phyloP scores from a whole-genome alignment of 148 eudicot species.

The Camellia granthamiana region DNA sequence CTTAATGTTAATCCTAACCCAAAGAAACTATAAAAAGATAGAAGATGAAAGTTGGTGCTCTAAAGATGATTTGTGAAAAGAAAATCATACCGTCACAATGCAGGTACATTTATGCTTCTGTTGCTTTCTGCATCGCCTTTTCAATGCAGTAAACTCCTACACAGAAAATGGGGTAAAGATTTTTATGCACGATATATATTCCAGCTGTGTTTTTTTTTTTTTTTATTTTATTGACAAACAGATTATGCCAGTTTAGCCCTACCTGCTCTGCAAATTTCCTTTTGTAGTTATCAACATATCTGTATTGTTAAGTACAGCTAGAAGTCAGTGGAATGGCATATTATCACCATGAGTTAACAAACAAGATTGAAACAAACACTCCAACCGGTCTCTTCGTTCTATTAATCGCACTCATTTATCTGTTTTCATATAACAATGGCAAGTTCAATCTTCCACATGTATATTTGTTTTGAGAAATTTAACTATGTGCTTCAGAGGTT shows the following conservation, averaged over 20 bases:
- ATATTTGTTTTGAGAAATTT: too few relatives aligned
- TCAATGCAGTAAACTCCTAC: slow-evolving; percentile 64
- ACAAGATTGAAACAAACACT: background rate
- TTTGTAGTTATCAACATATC: slow-evolving; percentile 58
- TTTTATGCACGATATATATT: background rate
- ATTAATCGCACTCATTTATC: background rate
- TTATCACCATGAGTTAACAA: too few relatives aligned
- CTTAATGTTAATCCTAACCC: background rate
- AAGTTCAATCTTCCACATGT: background rate
- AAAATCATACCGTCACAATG: slow-evolving; percentile 58
- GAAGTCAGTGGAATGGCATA: slow-evolving; percentile 12
- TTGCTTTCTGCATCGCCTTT: slow-evolving; percentile 47
- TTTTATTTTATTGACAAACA: background rate
- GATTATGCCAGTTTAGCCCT: slow-evolving; percentile 13
- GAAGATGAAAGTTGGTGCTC: background rate
- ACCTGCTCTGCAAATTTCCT: slow-evolving; percentile 82
- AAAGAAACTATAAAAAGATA: background rate
- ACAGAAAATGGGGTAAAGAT: background rate
- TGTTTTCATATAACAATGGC: background rate
- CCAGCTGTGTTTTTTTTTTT: background rate
- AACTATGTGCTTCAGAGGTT: background rate
- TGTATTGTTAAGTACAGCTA: slow-evolving; percentile 27
- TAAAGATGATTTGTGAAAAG: background rate
- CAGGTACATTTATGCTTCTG: slow-evolving; percentile 42
- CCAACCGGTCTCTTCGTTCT: background rate